Evolutionary conservation across 257 asterid genomes (phyloP), one percentile per base, ranked within the genome.

Genomic region (Anisodus acutangulus): DNA sequence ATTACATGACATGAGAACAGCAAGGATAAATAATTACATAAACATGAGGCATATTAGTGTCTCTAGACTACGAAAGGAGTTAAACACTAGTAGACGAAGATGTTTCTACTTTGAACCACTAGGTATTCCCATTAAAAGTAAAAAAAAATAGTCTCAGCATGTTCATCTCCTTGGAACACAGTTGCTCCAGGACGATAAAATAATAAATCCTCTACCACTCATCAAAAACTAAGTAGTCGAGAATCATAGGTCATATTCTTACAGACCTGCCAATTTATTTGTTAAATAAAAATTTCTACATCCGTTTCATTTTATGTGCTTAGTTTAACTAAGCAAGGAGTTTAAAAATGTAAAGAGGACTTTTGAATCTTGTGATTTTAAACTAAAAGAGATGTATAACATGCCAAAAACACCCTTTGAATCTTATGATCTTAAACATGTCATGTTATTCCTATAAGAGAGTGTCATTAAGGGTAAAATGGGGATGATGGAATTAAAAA

Each of bases 51-150:
- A 17, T 72, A 43, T 9, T 45, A 43, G 16, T 4, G 80, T 19
- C 39, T 72, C 39, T 45, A 2, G 9, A 43, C 39, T n/a, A 41
- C 16, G 15, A 45, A 71, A 72, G 59, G 58, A 45, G 59, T 43
- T 70, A 43, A 43, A 41, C 13, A 70, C 55, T 10, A 70, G 78
- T 9, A 9, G 53, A 41, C 12, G 54, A 69, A 43, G 55, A 9
- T 70, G 55, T 43, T 70, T 39, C 31, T 69, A 69, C 78, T 69
- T 69, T 69, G 78, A 69, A 69, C 51, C 41, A 47, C 41, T 11
- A 47, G 80, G 80, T n/a, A 72, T 60, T 2, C 60, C 60, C 12
- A 0, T 47, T 47, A 47, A 54, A 72, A 47, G 53, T n/a, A 59
- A 13, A 45, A 72, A 69, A 63, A 72, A n/a, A 45, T 9, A 71